Base-by-base conservation (phyloP, 768 basidiomycete genomes). In the Rhizopogon vesiculosus region DNA sequence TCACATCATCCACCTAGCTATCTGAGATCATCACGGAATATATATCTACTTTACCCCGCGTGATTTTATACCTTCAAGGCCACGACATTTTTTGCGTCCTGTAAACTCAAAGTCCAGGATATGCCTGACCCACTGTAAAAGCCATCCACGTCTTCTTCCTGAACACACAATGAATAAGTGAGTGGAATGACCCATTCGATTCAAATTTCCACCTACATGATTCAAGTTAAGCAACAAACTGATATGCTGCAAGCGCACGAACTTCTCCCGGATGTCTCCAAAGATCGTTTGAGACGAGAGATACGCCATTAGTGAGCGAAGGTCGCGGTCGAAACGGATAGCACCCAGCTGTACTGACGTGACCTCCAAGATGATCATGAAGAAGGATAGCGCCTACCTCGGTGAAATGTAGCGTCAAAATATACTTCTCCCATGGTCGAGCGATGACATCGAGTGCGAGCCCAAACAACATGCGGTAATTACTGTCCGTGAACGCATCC, bases 81-180 rank as follows among this genome's bases (percentile, higher is more conserved):
- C 42, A 82, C 82, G 53, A 92, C 80, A 39, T 81, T 74, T 54
- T 83, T 83, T 46, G 90, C 92, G 61, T 96, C 93, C 55, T 85
- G 82, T 59, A 83, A 76, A 59, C 79, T 87, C 53, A 95, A 66
- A 64, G 87, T 88, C 93, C 93, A 96, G 12, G 85, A 80, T 59
- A 97, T 93, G 18, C 95, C 95, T 3, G 93, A 95, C 51, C 89
- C 84, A 60, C 89, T 91, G 70, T 93, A 98, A 69, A 98, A 97
- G 53, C 95, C 92, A 60, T 95, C 90, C 5, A 94, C 86, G 62
- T 94, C 92, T 70, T 97, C 95, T 61, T 96, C 94, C 93, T 94
- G 62, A 39, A 45, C 31, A 45, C 31, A 5, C 25, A 42, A 18
- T 28, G 33, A 15, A 16, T 51, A 19, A 50, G 29, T 35, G 33